Conservation (phyloP, 2,329 filamentous ascomycete genomes). For the Xylaria sp. region DNA sequence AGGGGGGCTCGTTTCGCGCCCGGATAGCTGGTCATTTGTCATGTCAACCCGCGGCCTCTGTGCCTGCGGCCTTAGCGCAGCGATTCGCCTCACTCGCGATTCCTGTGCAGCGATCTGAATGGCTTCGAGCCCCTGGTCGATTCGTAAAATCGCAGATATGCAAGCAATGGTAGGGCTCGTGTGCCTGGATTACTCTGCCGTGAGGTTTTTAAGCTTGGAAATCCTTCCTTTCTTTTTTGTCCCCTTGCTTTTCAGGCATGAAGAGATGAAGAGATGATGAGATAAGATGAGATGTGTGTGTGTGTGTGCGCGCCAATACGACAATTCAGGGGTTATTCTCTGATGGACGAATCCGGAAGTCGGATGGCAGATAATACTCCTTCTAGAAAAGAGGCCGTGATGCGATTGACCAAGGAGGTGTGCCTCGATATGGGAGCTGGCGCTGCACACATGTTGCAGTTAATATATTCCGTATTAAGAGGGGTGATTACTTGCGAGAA, state of each 20-base stretch:
- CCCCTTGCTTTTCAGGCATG: neutral
- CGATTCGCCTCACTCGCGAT: neutral
- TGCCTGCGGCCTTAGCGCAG: neutral
- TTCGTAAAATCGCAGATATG: neutral
- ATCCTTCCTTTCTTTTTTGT: neutral
- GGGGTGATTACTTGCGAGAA: conserved; percentile 7
- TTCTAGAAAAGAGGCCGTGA: conserved; percentile 11
- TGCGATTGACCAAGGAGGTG: conserved; percentile 4
- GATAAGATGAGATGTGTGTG: neutral
- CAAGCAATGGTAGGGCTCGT: neutral
- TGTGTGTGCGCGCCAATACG: neutral
- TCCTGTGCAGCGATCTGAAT: neutral
- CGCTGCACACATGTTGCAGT: conserved; percentile 2
- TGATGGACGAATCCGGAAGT: conserved; percentile 13
- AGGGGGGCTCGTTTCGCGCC: no score
- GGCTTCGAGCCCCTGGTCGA: neutral
- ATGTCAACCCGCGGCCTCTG: neutral
- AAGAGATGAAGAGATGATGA: conserved; percentile 9
- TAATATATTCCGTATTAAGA: neutral
- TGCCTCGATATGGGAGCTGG: conserved; percentile 3
- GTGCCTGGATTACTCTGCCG: neutral
- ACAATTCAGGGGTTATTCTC: neutral
- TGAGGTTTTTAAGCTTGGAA: neutral
- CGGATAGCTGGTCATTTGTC: neutral
- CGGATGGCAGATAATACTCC: neutral